phyloP scores from a whole-genome alignment of 2,329 filamentous ascomycete genomes.

The Mollisia scopiformis region DNA sequence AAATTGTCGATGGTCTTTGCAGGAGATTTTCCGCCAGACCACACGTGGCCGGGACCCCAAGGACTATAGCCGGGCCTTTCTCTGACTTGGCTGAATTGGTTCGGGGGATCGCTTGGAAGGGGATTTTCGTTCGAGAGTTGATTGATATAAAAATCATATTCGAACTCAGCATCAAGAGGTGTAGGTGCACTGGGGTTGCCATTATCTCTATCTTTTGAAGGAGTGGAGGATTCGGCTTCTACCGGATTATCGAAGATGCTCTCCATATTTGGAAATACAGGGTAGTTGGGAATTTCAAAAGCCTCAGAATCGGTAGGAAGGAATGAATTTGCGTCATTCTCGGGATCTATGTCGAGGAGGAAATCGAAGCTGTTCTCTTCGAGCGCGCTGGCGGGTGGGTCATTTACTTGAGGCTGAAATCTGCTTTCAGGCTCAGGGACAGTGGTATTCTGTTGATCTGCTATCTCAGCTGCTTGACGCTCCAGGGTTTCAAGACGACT shows the following conservation, averaged over 20 bases:
- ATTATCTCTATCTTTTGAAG: background rate
- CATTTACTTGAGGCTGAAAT: background rate
- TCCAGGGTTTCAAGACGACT: constrained; percentile 1
- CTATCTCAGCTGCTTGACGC: background rate
- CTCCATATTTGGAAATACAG: background rate
- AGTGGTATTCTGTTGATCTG: background rate
- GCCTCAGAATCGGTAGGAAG: background rate
- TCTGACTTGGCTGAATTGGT: background rate
- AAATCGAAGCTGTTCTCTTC: background rate
- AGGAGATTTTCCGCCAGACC: background rate
- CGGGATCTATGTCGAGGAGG: background rate
- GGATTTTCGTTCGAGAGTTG: background rate
- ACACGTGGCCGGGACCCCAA: background rate
- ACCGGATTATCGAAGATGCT: background rate
- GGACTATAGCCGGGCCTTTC: background rate
- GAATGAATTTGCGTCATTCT: background rate
- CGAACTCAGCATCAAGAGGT: background rate
- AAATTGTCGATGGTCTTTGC: background rate
- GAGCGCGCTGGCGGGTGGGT: no score
- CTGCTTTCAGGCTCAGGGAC: background rate
- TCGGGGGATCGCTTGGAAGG: background rate
- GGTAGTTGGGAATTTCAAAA: background rate
- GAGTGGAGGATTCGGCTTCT: background rate
- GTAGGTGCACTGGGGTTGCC: background rate
- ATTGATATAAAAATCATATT: constrained; percentile 1